These are phyloP conservation scores for Trichopus zeylanicus DNA, from an alignment of 116 monocot species.

Conservation along the genomic window DNA sequence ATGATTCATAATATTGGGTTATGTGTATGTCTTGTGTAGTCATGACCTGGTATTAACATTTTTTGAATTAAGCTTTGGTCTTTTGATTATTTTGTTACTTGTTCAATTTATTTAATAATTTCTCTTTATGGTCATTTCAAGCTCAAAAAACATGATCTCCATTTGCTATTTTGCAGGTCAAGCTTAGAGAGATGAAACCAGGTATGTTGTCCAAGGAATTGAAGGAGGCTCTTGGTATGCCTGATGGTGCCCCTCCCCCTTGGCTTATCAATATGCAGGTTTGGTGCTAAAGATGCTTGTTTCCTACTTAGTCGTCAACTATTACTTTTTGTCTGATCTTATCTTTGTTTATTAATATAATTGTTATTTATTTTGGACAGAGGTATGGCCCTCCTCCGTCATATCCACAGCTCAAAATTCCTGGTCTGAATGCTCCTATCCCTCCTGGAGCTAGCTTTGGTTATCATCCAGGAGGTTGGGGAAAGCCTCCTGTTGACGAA, in stretches of 20 bases:
- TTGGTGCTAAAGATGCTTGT: constrained; percentile 1
- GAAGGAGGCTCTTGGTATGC: constrained; percentile 99
- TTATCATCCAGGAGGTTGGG: constrained; percentile 97
- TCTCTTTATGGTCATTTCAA: too few species aligned
- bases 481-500: constrained; percentile 98
- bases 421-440: constrained; percentile 94
- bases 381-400: constrained; percentile 98
- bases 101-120: too few species aligned
- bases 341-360: constrained; percentile 6
- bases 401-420: constrained; percentile 95
- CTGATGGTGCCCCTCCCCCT: constrained; percentile 94
- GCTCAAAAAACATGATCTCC: not conserved
- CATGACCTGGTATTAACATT: too few species aligned
- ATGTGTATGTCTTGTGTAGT: too few species aligned
- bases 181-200: constrained; percentile 98
- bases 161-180: constrained; percentile 42
- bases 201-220: constrained; percentile 86
- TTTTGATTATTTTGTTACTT: too few species aligned
- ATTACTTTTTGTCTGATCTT: not conserved
- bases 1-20: not conserved
- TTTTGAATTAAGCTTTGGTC: too few species aligned
- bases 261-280: constrained; percentile 99
- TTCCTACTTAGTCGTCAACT: not conserved
- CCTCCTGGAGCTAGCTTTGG: constrained; percentile 93
- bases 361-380: constrained; percentile 53